Evolutionary conservation across 768 basidiomycete genomes (phyloP).

Genomic region (Suillus plorans): DNA sequence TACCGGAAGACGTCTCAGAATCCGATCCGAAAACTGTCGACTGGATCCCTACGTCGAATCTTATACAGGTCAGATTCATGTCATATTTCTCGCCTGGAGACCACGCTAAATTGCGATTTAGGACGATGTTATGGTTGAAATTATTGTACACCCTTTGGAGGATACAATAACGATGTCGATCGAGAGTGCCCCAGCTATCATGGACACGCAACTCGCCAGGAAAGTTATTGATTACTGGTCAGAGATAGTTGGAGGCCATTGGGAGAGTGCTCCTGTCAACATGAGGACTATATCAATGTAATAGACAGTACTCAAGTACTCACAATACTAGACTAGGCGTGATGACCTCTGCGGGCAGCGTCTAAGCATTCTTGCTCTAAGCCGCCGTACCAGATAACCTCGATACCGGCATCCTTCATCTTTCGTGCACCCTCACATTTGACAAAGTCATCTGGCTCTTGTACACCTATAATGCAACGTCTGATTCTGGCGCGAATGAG

Average conservation of each 20-base stretch:
- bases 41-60: conserved; percentile 19
- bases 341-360: conserved; percentile 68
- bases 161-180: conserved; percentile 22
- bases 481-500: conserved; percentile 69
- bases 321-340: background rate
- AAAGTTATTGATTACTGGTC: conserved; percentile 23
- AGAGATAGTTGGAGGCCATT: conserved; percentile 11
- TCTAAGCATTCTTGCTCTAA: conserved; percentile 79
- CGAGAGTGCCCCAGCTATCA: conserved; percentile 17
- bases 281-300: background rate
- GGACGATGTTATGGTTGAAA: conserved; percentile 37
- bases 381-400: conserved; percentile 72
- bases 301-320: background rate
- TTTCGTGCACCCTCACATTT: conserved; percentile 83
- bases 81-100: background rate
- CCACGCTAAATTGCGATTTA: conserved; percentile 9
- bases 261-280: background rate
- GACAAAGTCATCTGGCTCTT: conserved; percentile 94
- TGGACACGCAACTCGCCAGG: conserved; percentile 16
- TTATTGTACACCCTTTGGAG: conserved; percentile 20
- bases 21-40: conserved; percentile 15
- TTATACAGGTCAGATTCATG: conserved; percentile 23
- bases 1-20: conserved; percentile 23
- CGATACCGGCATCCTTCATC: conserved; percentile 67
- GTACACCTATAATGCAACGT: conserved; percentile 84